phyloP scores from a whole-genome alignment of 495 filamentous ascomycete species.

The Copromyces sp. region DNA sequence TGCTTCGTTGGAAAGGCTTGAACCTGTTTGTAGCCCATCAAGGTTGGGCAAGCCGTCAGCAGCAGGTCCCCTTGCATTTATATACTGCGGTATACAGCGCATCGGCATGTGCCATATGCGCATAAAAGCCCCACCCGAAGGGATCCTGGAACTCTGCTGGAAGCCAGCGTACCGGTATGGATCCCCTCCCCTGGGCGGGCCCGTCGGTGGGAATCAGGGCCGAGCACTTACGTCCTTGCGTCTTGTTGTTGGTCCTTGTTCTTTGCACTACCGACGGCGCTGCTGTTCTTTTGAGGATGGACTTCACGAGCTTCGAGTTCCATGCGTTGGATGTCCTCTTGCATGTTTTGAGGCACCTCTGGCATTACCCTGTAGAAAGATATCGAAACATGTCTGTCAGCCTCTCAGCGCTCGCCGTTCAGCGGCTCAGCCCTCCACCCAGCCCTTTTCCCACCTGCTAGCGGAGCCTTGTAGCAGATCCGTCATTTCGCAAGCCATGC shows the following conservation, averaged over 20 bases:
- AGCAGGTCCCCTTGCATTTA: slow-evolving; percentile 9
- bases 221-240: slow-evolving; percentile 17
- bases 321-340: slow-evolving; percentile 79
- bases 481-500: not conserved
- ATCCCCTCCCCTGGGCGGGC: not conserved
- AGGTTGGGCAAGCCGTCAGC: slow-evolving; percentile 13
- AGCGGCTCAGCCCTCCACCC: slow-evolving; percentile 9
- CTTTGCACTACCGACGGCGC: slow-evolving; percentile 9
- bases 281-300: slow-evolving; percentile 30
- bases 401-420: slow-evolving; percentile 1
- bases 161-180: not conserved
- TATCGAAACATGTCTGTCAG: slow-evolving; percentile 12
- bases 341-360: slow-evolving; percentile 65
- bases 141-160: not conserved
- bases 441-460: slow-evolving; percentile 3
- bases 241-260: slow-evolving; percentile 6
- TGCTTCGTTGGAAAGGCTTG: slow-evolving; percentile 34
- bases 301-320: slow-evolving; percentile 62
- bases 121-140: not conserved
- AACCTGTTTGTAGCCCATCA: slow-evolving; percentile 24
- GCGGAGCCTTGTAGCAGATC: slow-evolving; percentile 7
- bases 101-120: not conserved
- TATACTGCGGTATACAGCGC: not conserved
- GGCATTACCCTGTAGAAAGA: slow-evolving; percentile 41
- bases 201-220: not conserved